Base-by-base conservation (phyloP, 2,329 filamentous ascomycete species). In the Scedosporium dehoogii region DNA sequence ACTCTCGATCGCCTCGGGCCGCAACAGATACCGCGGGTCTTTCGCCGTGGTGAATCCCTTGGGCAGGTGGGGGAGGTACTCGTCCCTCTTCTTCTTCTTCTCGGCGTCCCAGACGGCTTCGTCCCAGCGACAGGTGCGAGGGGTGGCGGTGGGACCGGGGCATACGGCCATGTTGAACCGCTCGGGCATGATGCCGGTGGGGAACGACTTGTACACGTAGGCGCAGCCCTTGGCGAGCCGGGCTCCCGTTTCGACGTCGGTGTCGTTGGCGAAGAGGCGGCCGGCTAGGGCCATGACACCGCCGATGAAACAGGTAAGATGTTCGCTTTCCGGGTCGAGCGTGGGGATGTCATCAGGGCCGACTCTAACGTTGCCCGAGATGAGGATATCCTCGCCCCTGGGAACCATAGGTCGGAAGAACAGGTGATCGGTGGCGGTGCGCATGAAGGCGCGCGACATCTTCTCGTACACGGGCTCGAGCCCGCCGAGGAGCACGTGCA, bases 1-100 rank as follows among this genome's bases (percentile, higher is more conserved):
- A 14, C 85, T 89, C 75, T 93, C 90, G 61, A 93, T 91, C 2
- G 89, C 89, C 74, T 93, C 90, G 21, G 89, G 89, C 63, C 87
- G 81, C 55, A 91, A 77, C 33, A 89, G 83, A 69, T 90, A 90
- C 62, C 80, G 79, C 48, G 76, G 73, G 63, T 87, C 82, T 51
- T 75, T 72, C 57, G 87, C 78, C 18, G 76, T 75, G 2, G 80
- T 75, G 70, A 88, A 83, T 21, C 85, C 86, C 5, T 73, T 74
- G 6, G 81, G 79, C 4, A 88, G 67, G 18, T 60, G 56, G 12
- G 29, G 5, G 66, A 67, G 60, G 68, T 67, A 68, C 55, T 70
- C 65, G 67, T 42, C 63, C 1, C 38, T 41, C 1, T 69, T 66
- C n/a, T 72, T 66, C n/a, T 72, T 66, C 21, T 61, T 64, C 4